Evolutionary conservation across 2,329 filamentous ascomycete genomes (phyloP), one percentile per base, ranked within the genome.

Genomic region (Teratosphaeria viscida): DNA sequence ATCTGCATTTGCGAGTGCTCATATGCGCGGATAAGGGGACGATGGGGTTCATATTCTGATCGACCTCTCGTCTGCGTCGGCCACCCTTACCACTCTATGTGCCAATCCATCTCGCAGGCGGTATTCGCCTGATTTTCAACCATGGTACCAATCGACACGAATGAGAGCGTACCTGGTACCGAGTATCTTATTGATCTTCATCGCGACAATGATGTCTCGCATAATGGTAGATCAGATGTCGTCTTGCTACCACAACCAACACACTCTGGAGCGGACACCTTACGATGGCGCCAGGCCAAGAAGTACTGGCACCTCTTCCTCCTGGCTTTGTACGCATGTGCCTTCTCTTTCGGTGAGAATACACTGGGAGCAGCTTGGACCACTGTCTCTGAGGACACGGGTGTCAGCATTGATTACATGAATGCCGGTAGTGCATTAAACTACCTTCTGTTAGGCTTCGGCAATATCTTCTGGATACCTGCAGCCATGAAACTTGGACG

Each of bases 311-410:
- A 73, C 11, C 67, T 76, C 1, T 73, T 75, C 59, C 61, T 77
- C 3, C 70, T 75, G 1, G 71, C 74, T 1, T 59, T 74, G 1
- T 77, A 76, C 56, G 74, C 75, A 2, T 76, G 74, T 49, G 71
- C 74, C 1, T 73, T 74, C 60, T 75, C 73, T 1, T 75, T 72
- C 59, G 74, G 73, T 14, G 74, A 76, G 59, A 77, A 76, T 57
- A 74, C 72, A 43, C 69, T 73, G 49, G 74, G 74, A n/a, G 74
- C 74, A 16, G 72, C 74, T 53, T 76, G 74, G 74, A 76, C 74
- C 0, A 71, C 71, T 11, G 72, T 77, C n/a, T 71, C 73, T 8
- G 63, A 70, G 1, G 72, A 76, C 6, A 75, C 73, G 0, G 68
- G 70, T 10, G 73, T 76, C 19, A 70, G 66, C 1, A 58, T 77